Evolutionary conservation across 2,329 filamentous ascomycete genomes (phyloP), one percentile per base, ranked within the genome.

Genomic region (Calonectria hongkongensis): DNA sequence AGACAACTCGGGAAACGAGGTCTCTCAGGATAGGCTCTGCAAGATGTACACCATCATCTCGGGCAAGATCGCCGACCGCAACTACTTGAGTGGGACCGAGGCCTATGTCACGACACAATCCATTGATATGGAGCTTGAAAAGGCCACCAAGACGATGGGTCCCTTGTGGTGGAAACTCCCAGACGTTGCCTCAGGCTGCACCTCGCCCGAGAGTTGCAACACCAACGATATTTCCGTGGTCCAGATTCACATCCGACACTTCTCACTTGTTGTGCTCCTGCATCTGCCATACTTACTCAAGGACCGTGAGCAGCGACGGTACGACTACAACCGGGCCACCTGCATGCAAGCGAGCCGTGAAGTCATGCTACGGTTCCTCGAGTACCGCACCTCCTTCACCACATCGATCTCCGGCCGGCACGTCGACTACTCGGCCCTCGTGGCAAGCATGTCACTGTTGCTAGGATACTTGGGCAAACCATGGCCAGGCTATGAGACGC

Each of bases 221-320:
- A 21, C 21, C 21, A 71, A 75, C 30, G 74, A 80, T 2, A 68
- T 82, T 41, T 71, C 79, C 6, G 82, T 83, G 6, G 74, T 87
- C 8, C 85, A 88, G 76, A 79, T 87, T 8, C 89, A 91, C 70
- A 83, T 91, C 56, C 84, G 86, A 2, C 87, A 91, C 73, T 86
- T 87, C 75, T 85, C 87, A 41, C 83, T 91, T 3, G 81, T 90
- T 9, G 85, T 88, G 41, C 84, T 89, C 10, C 84, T 91, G 0
- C 89, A 92, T 72, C 83, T 91, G 1, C 90, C 89, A 0, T 90
- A 88, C 72, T 87, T 91, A 80, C 84, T 91, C 13, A 85, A 83
- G 28, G 80, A 84, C 25, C 83, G 84, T 21, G 80, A 81, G 8
- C 83, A 84, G 18, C 86, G 86, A 68, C 85, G 88, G 25, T 87